Base-by-base conservation (phyloP, 768 basidiomycete species). In the Collybiopsis luxurians region DNA sequence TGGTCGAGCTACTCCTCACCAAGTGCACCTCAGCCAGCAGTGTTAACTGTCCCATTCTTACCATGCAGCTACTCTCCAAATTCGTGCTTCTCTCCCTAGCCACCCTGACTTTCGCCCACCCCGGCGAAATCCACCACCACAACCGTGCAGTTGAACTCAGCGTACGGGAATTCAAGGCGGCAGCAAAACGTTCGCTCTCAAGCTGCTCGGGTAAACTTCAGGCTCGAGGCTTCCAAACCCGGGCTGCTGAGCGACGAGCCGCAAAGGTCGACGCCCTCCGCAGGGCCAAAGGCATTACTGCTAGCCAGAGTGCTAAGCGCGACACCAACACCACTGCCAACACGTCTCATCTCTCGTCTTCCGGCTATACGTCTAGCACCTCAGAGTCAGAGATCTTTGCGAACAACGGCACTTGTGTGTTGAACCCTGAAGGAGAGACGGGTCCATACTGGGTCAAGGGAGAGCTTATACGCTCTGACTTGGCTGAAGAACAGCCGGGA, bases 391-490 rank as follows among this genome's bases (percentile, higher is more conserved):
- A 24, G 17, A 47, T 47, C 19, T 47, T 47, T 17, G 45, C 45
- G 9, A 47, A 28, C 11, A 47, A 47, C 11, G 45, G 45, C 26
- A 47, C 45, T 27, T 47, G 45, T 10, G 30, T 47, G 4, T 28
- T 47, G 13, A 47, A 47, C 21, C 45, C 45, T 10, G 45, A 47
- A 47, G 45, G 45, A 17, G 45, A 61, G 57, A 55, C 52, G 15
- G 45, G 45, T 10, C 45, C 45, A 4, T 47, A 47, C 6, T 47
- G 45, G 45, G 61, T 62, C 23, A 44, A 57, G 28, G 61, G 59
- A 28, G 61, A 62, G 56, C 49, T 47, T 17, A 36, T 62, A 27
- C 61, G 61, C 2, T 62, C 44, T 39, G 59, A 62, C 48, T 27
- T 62, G n/a, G 56, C 56, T 19, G 61, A 62, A 28, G 49, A 30